Base-by-base conservation (phyloP, 108 stramenopile genomes). In the Nitzschia sp. region DNA sequence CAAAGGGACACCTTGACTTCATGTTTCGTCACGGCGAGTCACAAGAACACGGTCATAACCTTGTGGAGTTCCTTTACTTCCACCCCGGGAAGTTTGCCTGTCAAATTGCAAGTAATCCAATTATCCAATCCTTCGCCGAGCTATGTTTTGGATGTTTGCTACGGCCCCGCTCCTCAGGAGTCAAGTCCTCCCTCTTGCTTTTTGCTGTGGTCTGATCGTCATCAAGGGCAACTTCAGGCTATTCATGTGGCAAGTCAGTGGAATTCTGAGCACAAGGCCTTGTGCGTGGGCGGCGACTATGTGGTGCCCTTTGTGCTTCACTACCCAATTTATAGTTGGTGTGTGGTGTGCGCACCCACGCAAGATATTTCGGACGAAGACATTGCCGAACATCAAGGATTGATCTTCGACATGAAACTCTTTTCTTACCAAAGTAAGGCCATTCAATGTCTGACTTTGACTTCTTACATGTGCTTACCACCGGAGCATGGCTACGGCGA, bases 51-150 rank as follows among this genome's bases (percentile, higher is more conserved):
- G 22, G 68, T 65, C 25, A 63, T 93, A 11, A 84, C 87, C 6
- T 29, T 93, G 1, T 93, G 89, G 89, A 85, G 84, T 30, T 71
- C 87, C 32, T 90, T 93, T 69, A 59, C 55, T 0, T 45, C 56
- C 45, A 41, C 45, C 33, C 64, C 33, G 31, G 28, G 62, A 45
- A 22, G 15, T 32, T 23, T 58, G 0, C 72, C 85, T 31, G 45
- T 76, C 74, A 70, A 72, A 56, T n/a, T 93, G 35, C 79, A 80
- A 56, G 76, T 82, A 3, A 75, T 90, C 54, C 25, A 64, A 11
- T 48, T 92, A 41, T 60, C 64, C 26, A 44, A 63, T 53, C 46
- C 72, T 2, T 68, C 82, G 0, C 53, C 77, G 45, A 63, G 74
- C 52, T 75, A 86, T 62, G 66, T 71, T 17, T 45, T 89, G 54